Evolutionary conservation across 2,329 filamentous ascomycete species (phyloP).

Genomic region (Neopestalotiopsis rosae): DNA sequence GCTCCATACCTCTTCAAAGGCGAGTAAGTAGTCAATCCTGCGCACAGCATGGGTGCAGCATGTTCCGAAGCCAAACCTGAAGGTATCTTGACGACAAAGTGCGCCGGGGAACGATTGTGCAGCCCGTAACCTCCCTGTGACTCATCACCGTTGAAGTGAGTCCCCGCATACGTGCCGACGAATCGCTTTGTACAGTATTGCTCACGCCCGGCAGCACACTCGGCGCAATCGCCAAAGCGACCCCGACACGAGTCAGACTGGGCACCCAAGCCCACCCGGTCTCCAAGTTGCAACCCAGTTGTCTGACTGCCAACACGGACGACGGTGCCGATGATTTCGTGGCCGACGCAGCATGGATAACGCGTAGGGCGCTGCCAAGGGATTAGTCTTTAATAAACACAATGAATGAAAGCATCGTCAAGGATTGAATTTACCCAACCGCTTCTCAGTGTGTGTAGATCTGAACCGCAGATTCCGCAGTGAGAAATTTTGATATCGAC

Average conservation of each 20-base stretch:
- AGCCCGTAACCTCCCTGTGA: conserved; percentile 55
- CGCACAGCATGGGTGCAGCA: conserved; percentile 18
- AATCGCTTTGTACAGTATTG: conserved; percentile 11
- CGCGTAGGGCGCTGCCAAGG: conserved; percentile 27
- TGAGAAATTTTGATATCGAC: conserved; percentile 72
- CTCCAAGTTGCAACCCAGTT: conserved; percentile 60
- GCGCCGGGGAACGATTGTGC: conserved; percentile 19
- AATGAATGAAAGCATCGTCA: not conserved
- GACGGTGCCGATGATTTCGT: conserved; percentile 63
- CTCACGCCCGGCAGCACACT: conserved; percentile 31
- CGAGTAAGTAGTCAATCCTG: conserved; percentile 13
- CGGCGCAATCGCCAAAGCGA: conserved; percentile 42
- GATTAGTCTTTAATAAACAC: not conserved
- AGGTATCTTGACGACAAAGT: conserved; percentile 43
- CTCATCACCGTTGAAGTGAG: conserved; percentile 25
- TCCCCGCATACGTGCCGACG: conserved; percentile 11
- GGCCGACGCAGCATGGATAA: conserved; percentile 49
- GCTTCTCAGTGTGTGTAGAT: conserved; percentile 46
- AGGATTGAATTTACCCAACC: conserved; percentile 31
- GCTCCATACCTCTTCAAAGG: conserved; percentile 17
- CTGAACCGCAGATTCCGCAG: conserved; percentile 63
- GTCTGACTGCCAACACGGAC: conserved; percentile 45
- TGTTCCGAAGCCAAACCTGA: conserved; percentile 7
- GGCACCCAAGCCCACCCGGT: conserved; percentile 68
- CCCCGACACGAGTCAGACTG: conserved; percentile 63